Percentiles rank a stretch among this genome's conserved stretches.
Conservation (phyloP, 495 filamentous ascomycete genomes). For the Aspergillus baeticus region DNA sequence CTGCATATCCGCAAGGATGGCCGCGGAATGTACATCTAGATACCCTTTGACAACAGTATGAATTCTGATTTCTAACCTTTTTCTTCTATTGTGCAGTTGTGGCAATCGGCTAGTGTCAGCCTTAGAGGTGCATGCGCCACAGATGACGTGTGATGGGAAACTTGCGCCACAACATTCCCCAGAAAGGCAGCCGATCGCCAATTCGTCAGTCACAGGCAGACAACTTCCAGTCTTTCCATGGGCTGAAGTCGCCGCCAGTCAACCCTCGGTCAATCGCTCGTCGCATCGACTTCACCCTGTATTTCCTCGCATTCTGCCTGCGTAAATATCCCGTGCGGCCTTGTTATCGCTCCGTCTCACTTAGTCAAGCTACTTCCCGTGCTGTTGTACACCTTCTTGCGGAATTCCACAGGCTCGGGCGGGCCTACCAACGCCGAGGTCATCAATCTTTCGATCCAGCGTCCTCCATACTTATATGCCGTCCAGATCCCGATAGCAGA, state of each 20-base stretch:
- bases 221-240: slow-evolving; percentile 9
- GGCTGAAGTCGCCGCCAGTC: not conserved
- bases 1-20: slow-evolving; percentile 11
- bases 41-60: slow-evolving; percentile 23
- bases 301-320: not conserved
- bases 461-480: not conserved
- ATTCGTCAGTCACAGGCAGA: slow-evolving; percentile 4
- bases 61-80: not conserved
- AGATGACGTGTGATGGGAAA: not conserved
- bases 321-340: not conserved
- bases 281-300: not conserved
- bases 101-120: too few species aligned
- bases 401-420: not conserved
- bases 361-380: not conserved
- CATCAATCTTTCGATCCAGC: not conserved
- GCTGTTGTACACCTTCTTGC: slow-evolving; percentile 4
- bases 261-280: not conserved
- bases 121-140: not conserved
- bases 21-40: slow-evolving; percentile 27
- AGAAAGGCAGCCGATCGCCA: slow-evolving; percentile 8
- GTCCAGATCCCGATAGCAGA: not conserved
- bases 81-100: slow-evolving; percentile 3
- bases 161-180: slow-evolving; percentile 9
- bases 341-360: not conserved
- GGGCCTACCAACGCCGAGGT: not conserved